These are phyloP conservation scores for Zygosaccharomyces pseudobailii DNA, from an alignment of 1,139 yeast species.

Conservation along the genomic window DNA sequence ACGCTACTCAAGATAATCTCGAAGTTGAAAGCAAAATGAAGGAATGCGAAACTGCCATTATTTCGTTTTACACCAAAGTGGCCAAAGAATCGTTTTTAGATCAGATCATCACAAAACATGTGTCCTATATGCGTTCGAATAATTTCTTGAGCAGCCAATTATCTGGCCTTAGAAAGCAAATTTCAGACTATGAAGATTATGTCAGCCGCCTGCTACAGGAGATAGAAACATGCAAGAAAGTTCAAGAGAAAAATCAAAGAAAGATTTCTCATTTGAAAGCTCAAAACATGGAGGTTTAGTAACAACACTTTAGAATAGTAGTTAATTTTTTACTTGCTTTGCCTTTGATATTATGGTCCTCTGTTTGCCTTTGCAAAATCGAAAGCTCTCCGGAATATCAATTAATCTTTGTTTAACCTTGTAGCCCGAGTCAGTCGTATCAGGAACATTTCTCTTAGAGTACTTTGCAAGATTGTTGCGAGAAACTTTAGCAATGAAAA, in stretches of 20 bases:
- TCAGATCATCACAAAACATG: slow-evolving; percentile 21
- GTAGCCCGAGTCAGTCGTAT: too few species aligned
- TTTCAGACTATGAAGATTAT: slow-evolving; percentile 10
- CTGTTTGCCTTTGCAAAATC: too few species aligned
- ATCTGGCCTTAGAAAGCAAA: slow-evolving; percentile 17
- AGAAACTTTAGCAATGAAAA: too few species aligned
- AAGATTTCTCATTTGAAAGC: slow-evolving; percentile 3
- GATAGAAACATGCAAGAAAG: slow-evolving; percentile 4
- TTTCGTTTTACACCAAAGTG: slow-evolving; percentile 19
- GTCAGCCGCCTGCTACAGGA: slow-evolving; percentile 8
- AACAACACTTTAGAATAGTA: background rate
- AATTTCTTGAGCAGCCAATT: slow-evolving; percentile 22
- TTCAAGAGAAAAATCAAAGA: slow-evolving; percentile 5
- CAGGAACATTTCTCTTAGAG: too few species aligned
- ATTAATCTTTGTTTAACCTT: too few species aligned
- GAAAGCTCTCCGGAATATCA: too few species aligned
- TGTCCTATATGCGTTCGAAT: slow-evolving; percentile 22
- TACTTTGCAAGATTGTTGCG: too few species aligned
- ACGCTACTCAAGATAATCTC: slow-evolving; percentile 2
- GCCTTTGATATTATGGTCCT: background rate
- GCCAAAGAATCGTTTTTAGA: slow-evolving; percentile 21
- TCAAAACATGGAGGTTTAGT: background rate
- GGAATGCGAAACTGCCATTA: slow-evolving; percentile 12
- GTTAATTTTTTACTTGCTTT: background rate
- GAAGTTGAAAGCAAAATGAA: slow-evolving; percentile 12